Evolutionary conservation across 345 rosid species (phyloP), one percentile per base, ranked within the genome.

Genomic region (Mangifera indica): DNA sequence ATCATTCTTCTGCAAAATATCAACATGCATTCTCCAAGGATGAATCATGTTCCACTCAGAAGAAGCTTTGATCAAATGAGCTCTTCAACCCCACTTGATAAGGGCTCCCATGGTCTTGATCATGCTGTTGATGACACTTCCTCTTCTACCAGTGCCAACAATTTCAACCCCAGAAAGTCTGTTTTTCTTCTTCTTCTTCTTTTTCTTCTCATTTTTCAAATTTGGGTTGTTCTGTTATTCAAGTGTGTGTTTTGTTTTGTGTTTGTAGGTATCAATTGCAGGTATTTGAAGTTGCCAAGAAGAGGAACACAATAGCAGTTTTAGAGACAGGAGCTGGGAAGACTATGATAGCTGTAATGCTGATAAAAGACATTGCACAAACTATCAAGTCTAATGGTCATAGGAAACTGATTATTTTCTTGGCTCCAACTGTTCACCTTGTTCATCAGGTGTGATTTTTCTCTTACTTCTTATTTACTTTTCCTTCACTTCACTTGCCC

Each of bases 351-450:
- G 84, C 86, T 62, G 85, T 83, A 20, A 89, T 86, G 91, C 75
- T 95, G 20, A 89, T 95, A 29, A 84, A 74, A 64, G 79, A 80
- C 25, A 74, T 89, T 70, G 80, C 62, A 5, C 72, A 81, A 58
- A 42, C 83, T 25, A 69, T 81, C 29, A 78, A 76, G 81, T 74
- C 81, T 21, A 64, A 55, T 70, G 81, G 73, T 18, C 7, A 14
- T 66, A 84, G 82, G 71, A 92, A 82, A 67, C 79, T 81, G 81
- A 83, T 88, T 25, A 45, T 91, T 77, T 92, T 85, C 88, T 81
- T 95, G 82, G 88, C 93, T 2, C 98, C 98, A 6, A 86, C 96
- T 29, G 97, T 89, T 49, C 85, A 81, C 82, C 89, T 89, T 69
- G 97, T 91, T 67, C 80, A 81, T 69, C 97, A 89, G 97, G 99